Evolutionary conservation across 2,329 filamentous ascomycete species (phyloP).

Genomic region (Fusarium euwallaceae): DNA sequence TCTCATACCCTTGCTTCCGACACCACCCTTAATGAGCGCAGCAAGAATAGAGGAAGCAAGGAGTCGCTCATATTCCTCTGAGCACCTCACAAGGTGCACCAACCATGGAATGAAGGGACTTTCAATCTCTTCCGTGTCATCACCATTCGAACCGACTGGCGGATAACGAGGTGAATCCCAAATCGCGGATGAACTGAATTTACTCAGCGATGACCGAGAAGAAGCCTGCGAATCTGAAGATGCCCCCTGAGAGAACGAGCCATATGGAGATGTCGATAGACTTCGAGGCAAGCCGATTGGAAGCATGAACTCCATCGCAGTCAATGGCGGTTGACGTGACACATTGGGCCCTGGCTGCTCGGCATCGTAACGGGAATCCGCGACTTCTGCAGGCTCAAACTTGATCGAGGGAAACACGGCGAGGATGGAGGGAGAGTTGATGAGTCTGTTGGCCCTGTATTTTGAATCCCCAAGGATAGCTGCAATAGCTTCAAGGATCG

Average conservation of each 20-base stretch:
- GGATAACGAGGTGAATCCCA: slow-evolving; percentile 53
- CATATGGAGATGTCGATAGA: slow-evolving; percentile 41
- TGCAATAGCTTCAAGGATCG: slow-evolving; percentile 81
- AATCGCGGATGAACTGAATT: slow-evolving; percentile 45
- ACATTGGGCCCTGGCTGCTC: slow-evolving; percentile 66
- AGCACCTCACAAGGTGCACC: slow-evolving; percentile 71
- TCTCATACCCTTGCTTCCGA: slow-evolving; percentile 71
- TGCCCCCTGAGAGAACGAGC: slow-evolving; percentile 16
- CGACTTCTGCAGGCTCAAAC: slow-evolving; percentile 63
- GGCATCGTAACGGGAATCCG: slow-evolving; percentile 64
- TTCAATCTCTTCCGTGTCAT: slow-evolving; percentile 71
- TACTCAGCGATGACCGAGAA: slow-evolving; percentile 48
- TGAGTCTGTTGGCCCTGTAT: slow-evolving; percentile 79
- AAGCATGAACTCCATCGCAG: slow-evolving; percentile 72
- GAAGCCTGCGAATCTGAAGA: slow-evolving; percentile 47
- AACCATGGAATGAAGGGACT: slow-evolving; percentile 81
- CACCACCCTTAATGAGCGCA: slow-evolving; percentile 75
- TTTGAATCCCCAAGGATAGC: slow-evolving; percentile 84
- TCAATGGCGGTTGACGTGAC: slow-evolving; percentile 54
- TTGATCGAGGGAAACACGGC: slow-evolving; percentile 75
- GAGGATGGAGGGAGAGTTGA: slow-evolving; percentile 77
- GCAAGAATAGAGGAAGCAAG: slow-evolving; percentile 79
- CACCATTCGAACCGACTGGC: slow-evolving; percentile 46
- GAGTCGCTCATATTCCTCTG: slow-evolving; percentile 70
- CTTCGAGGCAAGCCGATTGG: slow-evolving; percentile 58